Base-by-base conservation (phyloP, 2,329 filamentous ascomycete genomes). In the Penicillium sclerotiorum region DNA sequence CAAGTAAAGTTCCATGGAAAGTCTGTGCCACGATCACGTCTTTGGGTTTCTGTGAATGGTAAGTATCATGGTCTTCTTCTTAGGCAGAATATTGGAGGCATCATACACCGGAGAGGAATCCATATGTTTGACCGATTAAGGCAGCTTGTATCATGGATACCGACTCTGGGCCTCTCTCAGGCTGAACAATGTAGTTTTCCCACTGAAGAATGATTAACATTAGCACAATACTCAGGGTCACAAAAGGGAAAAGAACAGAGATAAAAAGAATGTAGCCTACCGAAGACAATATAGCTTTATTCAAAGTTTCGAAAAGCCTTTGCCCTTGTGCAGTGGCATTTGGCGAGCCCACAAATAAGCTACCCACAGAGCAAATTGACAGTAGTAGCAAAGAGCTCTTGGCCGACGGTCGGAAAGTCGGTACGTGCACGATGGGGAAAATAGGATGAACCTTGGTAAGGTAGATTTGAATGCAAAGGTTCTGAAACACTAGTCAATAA, bases 111-210 rank as follows among this genome's bases (percentile, higher is more conserved):
- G 61, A 62, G 3, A 67, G 58, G 13, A 66, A 40, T 1, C 57
- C 64, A 48, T 66, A 67, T 2, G 61, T 66, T 49, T 66, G 64
- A 9, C 63, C 64, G 17, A 67, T 61, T 4, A 67, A 50, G 13
- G 62, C 57, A 13, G 63, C 62, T 36, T 66, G 64, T 3, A 59
- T 57, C 45, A 67, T 61, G 5, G 59, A 56, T 8, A 61, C 41
- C 12, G 52, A 51, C 36, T 60, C 59, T 4, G 41, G n/a, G n/a
- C n/a, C n/a, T 23, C 11, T 50, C 51, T 25, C 55, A 56, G 9
- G 52, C 49, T n/a, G 47, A 42, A n/a, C n/a, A 3, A 67, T 55
- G 20, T 60, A 58, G 36, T 53, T 55, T 13, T 65, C 63, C 64
- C 62, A 67, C 47, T n/a, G n/a, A n/a, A n/a, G n/a, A n/a, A n/a